A percentile compares a stretch with the other conserved stretches of the same genome.
Conservation (phyloP, 176 grass and related monocot species). For the Raddia guianensis region DNA sequence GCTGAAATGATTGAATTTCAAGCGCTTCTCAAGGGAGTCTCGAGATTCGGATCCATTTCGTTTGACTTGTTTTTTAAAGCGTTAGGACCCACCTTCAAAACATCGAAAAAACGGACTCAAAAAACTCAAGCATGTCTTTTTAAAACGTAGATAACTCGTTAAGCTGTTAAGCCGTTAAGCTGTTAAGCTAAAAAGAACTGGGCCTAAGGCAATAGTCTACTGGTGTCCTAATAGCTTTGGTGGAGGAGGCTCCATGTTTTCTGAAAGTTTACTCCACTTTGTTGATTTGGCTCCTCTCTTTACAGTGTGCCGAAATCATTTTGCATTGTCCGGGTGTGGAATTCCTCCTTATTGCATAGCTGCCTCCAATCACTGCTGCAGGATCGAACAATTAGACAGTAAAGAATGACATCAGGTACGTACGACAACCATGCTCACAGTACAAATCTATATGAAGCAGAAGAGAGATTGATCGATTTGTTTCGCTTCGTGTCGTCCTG, state of each 20-base stretch:
- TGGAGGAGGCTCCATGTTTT: slow-evolving; percentile 50
- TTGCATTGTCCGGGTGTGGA: slow-evolving; percentile 20
- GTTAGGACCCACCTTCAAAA: no score
- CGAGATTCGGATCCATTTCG: no score
- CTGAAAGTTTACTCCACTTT: slow-evolving; percentile 41
- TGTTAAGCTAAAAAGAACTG: no score
- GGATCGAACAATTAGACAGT: slow-evolving; percentile 16
- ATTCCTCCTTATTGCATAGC: background rate
- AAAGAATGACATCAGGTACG: background rate
- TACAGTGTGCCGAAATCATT: background rate
- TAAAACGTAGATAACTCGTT: no score
- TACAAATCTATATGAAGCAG: slow-evolving; percentile 3
- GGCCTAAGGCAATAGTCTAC: slow-evolving; percentile 11
- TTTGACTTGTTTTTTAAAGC: no score
- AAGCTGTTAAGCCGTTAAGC: no score
- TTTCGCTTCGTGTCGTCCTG: background rate
- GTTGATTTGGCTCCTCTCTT: background rate
- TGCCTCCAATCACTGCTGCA: slow-evolving; percentile 21
- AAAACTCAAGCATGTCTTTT: no score
- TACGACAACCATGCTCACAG: background rate
- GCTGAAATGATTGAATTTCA: no score
- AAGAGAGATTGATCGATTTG: slow-evolving; percentile 26
- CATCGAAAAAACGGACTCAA: no score
- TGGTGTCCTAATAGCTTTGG: slow-evolving; percentile 33
- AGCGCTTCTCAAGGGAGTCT: no score